Conservation (phyloP, 73 alveolate species). For the Urostyla sp. region DNA sequence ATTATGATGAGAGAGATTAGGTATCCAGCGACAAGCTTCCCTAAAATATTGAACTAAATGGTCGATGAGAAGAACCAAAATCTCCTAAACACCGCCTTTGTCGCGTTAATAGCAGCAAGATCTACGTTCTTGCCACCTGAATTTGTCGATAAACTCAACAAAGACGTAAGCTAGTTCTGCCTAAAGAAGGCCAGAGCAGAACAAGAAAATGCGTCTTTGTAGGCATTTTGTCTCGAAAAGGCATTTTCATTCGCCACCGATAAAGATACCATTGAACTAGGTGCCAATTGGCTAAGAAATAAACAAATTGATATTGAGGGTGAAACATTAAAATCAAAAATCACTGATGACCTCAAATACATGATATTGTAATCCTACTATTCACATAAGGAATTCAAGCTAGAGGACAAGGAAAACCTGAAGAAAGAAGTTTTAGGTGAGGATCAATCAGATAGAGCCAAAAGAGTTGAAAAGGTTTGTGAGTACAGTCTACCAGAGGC, state of each 20-base stretch:
- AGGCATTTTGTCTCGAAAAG: conserved; percentile 44
- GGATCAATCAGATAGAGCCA: conserved; percentile 34
- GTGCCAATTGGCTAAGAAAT: background rate
- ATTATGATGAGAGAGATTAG: conserved; percentile 49
- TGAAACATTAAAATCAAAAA: background rate
- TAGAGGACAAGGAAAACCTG: conserved; percentile 16
- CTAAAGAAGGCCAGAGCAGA: conserved; percentile 22
- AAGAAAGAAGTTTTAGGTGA: conserved; percentile 1
- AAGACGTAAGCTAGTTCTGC: conserved; percentile 23
- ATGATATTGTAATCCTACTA: background rate
- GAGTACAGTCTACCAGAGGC: conserved; percentile 45
- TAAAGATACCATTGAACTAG: background rate
- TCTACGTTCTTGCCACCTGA: conserved; percentile 31
- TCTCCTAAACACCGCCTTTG: conserved; percentile 33
- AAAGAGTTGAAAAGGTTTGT: background rate
- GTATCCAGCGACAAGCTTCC: conserved; percentile 57
- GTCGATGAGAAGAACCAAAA: conserved; percentile 53
- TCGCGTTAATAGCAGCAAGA: conserved; percentile 19
- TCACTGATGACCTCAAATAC: conserved; percentile 42
- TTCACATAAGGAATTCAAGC: conserved; percentile 11
- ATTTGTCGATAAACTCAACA: conserved; percentile 12
- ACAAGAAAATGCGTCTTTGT: conserved; percentile 2
- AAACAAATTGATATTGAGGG: conserved; percentile 25
- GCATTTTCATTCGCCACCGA: conserved; percentile 30
- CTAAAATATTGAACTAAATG: conserved; percentile 37